Evolutionary conservation across 75 land plant species (phyloP), one percentile per base, ranked within the genome.

Genomic region (Isoetes taiwanensis): DNA sequence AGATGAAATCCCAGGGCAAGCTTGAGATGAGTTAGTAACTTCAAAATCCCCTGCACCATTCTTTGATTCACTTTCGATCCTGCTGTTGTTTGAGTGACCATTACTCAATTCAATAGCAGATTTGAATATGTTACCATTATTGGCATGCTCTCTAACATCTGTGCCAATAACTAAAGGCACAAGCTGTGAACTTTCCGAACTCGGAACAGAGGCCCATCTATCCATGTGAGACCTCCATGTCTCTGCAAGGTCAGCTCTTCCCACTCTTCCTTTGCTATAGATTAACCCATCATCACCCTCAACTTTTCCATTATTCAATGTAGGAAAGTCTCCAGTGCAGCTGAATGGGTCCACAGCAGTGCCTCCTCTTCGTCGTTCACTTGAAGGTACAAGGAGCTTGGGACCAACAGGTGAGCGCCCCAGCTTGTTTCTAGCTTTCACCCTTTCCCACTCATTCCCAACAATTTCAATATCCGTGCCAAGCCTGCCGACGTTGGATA

Each of bases 371-470:
- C 60, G 33, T 24, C 65, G 32, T 27, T 29, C 60, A 41, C 64
- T 54, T 24, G 71, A 59, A 33, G 71, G 62, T 16, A 23, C 61
- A n/a, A 1, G 71, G 61, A 37, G 57, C 41, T 31, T 55, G 62
- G 0, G 30, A 32, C 30, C 41, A 21, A 9, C 41, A 46, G 28
- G 71, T 34, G 28, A 42, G 63, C 58, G 43, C 40, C 26, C 65
- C 32, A 34, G 26, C 54, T 48, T 56, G 43, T 39, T 52, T 41
- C 58, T 58, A 20, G 30, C 46, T 11, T 39, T 52, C 59, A 62
- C 59, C 27, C 26, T 69, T 41, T 69, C 72, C 66, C 67, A 55
- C 43, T 63, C 66, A 28, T 57, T 58, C 32, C 19, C 69, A 14
- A 16, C 27, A 27, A 53, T 42, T 20, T 54, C 65, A 27, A 35